phyloP scores from a whole-genome alignment of 371 early-diverging fungal genomes.

The Mucor piriformis region DNA sequence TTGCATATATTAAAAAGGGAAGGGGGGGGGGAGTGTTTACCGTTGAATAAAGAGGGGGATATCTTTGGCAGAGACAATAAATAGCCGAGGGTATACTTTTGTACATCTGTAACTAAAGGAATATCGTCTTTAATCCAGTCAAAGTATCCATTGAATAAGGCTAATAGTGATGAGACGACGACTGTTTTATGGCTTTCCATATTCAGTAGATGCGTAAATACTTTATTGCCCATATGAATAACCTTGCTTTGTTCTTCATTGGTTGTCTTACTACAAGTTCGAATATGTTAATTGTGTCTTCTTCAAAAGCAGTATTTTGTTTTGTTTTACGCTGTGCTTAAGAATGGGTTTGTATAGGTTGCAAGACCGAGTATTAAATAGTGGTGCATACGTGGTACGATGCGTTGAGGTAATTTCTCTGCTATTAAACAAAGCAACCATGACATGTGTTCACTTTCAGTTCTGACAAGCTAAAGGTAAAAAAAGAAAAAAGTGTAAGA shows the following conservation, averaged over 20 bases:
- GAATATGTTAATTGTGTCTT: not conserved
- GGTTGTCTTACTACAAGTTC: not conserved
- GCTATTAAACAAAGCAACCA: constrained; percentile 36
- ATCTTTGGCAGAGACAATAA: constrained; percentile 37
- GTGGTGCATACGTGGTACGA: constrained; percentile 32
- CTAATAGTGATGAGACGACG: constrained; percentile 19
- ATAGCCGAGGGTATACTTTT: constrained; percentile 29
- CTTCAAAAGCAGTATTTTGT: not conserved
- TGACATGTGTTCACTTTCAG: constrained; percentile 19
- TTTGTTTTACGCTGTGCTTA: constrained; percentile 17
- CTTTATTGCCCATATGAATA: constrained; percentile 10
- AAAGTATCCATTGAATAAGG: constrained; percentile 25
- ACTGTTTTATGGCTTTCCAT: constrained; percentile 8
- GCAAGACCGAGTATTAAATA: constrained; percentile 28
- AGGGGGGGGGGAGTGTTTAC: constrained; percentile 10
- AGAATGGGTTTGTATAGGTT: constrained; percentile 30
- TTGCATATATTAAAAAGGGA: not conserved
- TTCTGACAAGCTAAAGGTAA: constrained; percentile 6
- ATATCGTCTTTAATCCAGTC: constrained; percentile 2
- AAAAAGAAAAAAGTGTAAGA: not conserved
- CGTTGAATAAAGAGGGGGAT: constrained; percentile 24
- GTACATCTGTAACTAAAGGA: constrained; percentile 17
- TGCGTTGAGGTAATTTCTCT: constrained; percentile 27
- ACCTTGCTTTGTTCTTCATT: constrained; percentile 16
- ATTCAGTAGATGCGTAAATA: constrained; percentile 26